Conservation (phyloP, 805 yeast species). For the Wickerhamiella galacta region DNA sequence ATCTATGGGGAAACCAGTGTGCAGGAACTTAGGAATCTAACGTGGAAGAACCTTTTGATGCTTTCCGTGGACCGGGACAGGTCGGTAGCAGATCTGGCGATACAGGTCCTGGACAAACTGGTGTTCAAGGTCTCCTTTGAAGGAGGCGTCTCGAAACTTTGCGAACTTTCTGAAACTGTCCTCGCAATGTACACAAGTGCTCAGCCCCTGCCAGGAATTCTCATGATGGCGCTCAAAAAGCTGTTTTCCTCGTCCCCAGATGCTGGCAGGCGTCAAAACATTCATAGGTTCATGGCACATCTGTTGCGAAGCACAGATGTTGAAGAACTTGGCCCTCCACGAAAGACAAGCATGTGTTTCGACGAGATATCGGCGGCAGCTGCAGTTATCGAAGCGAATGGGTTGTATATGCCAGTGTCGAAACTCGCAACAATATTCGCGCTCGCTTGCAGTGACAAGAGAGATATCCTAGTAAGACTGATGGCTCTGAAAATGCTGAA, state of each 20-base stretch:
- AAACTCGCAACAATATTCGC: slow-evolving; percentile 2
- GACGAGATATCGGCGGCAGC: slow-evolving; percentile 4
- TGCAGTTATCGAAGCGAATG: slow-evolving; percentile 6
- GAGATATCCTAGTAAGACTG: slow-evolving; percentile 1
- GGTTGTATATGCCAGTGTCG: slow-evolving; percentile 5
- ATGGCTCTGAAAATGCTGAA: slow-evolving; percentile 5
- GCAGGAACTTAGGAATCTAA: neutral
- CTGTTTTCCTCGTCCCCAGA: too few species aligned
- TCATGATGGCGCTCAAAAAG: too few species aligned
- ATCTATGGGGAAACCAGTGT: neutral
- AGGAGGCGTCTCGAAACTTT: too few species aligned
- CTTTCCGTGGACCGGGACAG: slow-evolving; percentile 3
- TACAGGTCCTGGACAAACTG: neutral
- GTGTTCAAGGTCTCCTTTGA: too few species aligned
- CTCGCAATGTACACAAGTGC: too few species aligned
- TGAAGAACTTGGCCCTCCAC: too few species aligned
- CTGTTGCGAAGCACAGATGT: slow-evolving; percentile 3
- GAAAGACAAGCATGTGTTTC: neutral
- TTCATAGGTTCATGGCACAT: slow-evolving; percentile 3
- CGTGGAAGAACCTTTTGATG: slow-evolving; percentile 5
- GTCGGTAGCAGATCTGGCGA: slow-evolving; percentile 1
- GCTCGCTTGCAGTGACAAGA: neutral
- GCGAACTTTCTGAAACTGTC: too few species aligned
- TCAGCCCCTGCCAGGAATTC: too few species aligned
- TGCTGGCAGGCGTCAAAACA: too few species aligned